These are phyloP conservation scores for Phytophthora sansomeana DNA, from an alignment of 352 stramenopile genomes.

Conservation along the genomic window DNA sequence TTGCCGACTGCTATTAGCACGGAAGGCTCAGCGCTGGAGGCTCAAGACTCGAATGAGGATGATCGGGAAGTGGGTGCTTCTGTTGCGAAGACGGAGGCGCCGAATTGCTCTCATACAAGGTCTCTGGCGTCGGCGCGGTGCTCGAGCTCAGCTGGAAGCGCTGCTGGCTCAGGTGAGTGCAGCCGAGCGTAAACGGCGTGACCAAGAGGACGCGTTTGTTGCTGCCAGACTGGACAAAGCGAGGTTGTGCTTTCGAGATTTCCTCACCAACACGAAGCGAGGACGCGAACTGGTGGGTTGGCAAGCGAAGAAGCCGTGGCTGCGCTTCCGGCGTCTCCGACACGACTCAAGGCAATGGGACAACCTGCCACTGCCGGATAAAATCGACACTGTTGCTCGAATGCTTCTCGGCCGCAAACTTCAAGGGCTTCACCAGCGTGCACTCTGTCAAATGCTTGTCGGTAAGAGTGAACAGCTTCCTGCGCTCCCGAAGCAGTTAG, in stretches of 20 bases:
- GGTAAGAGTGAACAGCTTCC: constrained; percentile 12
- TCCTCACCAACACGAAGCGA: constrained; percentile 24
- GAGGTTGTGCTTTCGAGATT: constrained; percentile 17
- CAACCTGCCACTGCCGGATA: constrained; percentile 8
- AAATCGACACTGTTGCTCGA: constrained; percentile 1
- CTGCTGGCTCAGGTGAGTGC: constrained; percentile 8
- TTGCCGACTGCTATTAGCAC: constrained; percentile 39
- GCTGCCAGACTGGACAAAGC: constrained; percentile 7
- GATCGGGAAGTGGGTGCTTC: constrained; percentile 30
- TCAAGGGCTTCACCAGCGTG: constrained; percentile 19
- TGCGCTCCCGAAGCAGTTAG: constrained; percentile 12
- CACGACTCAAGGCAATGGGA: constrained; percentile 17
- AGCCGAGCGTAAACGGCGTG: constrained; percentile 16
- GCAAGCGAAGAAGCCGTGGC: constrained; percentile 39
- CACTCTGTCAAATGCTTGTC: constrained; percentile 37
- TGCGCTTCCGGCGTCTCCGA: constrained; percentile 33
- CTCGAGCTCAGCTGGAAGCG: constrained; percentile 11
- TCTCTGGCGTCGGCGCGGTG: constrained; percentile 37
- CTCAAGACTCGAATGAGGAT: constrained; percentile 24
- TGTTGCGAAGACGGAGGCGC: constrained; percentile 34
- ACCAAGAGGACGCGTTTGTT: constrained; percentile 38
- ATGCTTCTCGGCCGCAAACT: constrained; percentile 18
- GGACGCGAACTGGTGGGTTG: constrained; percentile 28
- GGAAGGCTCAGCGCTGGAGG: constrained; percentile 29
- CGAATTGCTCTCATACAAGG: constrained; percentile 40